A percentile compares a stretch with the other conserved stretches of the same genome.
Evolutionary conservation across 345 rosid species (phyloP).

Genomic region (Populus nigra): DNA sequence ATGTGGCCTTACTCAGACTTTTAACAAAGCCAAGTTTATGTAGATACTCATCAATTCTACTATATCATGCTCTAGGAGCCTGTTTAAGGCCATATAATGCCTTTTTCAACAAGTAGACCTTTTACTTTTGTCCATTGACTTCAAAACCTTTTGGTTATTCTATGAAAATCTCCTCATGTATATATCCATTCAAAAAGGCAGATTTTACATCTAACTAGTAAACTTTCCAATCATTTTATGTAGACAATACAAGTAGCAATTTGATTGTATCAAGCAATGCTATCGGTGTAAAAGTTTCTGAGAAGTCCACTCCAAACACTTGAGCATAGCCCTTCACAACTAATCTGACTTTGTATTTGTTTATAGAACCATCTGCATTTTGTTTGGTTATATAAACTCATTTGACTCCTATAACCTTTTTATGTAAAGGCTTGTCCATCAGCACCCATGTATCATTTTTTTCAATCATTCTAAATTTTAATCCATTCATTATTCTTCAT

Average conservation of each 20-base stretch:
- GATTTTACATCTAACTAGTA: background rate
- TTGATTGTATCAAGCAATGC: background rate
- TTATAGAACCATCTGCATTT: background rate
- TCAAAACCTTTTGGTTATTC: background rate
- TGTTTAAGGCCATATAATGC: background rate
- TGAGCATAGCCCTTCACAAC: background rate
- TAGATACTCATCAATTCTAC: background rate
- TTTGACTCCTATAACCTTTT: background rate
- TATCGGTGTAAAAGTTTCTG: background rate
- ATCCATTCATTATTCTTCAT: background rate
- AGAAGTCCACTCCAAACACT: background rate
- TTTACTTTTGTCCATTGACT: too few species aligned
- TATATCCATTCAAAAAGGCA: background rate
- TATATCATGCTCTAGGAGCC: background rate
- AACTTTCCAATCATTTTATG: background rate
- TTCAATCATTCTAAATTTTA: background rate
- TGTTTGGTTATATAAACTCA: too few species aligned
- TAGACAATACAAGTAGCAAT: background rate
- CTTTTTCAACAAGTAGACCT: background rate
- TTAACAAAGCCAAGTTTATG: background rate
- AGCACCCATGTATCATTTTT: background rate
- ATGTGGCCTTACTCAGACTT: background rate
- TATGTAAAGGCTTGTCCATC: background rate
- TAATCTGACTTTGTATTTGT: background rate
- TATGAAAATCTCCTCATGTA: background rate